A percentile compares a stretch with the other conserved stretches of the same genome.
phyloP scores from a whole-genome alignment of 2,329 filamentous ascomycete species.

The Curvularia hawaiiensis region DNA sequence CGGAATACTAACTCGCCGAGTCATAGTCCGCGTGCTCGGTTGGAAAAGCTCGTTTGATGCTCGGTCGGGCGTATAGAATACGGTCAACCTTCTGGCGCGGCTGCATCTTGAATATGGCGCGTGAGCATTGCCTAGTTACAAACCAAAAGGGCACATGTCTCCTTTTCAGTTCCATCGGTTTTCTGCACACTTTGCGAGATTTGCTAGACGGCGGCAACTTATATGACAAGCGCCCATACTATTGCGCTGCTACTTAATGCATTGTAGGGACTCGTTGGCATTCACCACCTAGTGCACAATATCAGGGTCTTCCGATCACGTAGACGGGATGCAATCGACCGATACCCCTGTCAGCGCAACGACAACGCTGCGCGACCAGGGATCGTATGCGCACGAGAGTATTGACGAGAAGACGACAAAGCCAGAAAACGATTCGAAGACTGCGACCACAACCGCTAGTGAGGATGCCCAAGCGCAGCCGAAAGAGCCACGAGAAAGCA shows the following conservation, averaged over 20 bases:
- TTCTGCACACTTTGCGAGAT: not conserved
- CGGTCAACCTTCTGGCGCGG: not conserved
- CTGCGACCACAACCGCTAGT: not conserved
- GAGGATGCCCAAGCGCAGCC: not conserved
- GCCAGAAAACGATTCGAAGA: not conserved
- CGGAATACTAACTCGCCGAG: not conserved
- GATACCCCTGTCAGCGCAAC: constrained; percentile 4
- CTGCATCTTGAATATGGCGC: not conserved
- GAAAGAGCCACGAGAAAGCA: not conserved
- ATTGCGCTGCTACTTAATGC: not conserved
- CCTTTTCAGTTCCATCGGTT: not conserved
- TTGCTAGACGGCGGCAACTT: not conserved
- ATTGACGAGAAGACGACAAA: not conserved
- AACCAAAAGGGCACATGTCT: not conserved
- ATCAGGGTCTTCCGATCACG: not conserved
- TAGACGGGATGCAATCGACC: constrained; percentile 13
- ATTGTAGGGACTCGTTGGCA: not conserved
- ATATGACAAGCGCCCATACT: not conserved
- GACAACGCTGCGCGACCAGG: constrained; percentile 2
- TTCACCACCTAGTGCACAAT: not conserved
- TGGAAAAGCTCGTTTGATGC: not conserved
- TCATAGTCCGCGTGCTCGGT: not conserved
- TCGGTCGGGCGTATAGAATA: not conserved
- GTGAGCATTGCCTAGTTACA: not conserved
- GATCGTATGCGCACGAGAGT: not conserved